phyloP scores from a whole-genome alignment of 78 protist species.

The Emiliania huxleyi region DNA sequence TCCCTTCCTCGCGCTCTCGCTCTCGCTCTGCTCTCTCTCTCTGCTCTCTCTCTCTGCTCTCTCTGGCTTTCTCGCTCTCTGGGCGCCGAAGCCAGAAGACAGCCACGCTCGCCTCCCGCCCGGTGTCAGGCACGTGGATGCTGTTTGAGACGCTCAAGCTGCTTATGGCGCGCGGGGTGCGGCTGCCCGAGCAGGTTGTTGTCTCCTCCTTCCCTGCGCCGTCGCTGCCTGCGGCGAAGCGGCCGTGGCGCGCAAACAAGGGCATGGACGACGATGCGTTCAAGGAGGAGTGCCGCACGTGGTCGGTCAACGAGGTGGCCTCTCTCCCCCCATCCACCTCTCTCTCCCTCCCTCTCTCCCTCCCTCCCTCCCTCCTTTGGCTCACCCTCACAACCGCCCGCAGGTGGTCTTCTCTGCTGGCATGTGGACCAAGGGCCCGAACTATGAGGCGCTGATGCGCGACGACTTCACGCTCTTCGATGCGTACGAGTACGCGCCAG shows the following conservation, averaged over 20 bases:
- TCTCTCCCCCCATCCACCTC: too few species aligned
- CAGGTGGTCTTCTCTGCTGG: neutral
- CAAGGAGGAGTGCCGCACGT: neutral
- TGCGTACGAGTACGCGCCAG: neutral
- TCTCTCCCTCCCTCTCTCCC: too few species aligned
- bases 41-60: too few species aligned
- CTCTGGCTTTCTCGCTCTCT: too few species aligned
- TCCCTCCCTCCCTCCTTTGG: too few species aligned
- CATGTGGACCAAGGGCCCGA: neutral
- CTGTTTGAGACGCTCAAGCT: neutral
- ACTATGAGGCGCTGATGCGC: neutral
- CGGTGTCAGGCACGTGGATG: conserved; percentile 18
- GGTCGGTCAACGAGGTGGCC: neutral
- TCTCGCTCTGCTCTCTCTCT: too few species aligned
- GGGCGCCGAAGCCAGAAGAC: too few species aligned
- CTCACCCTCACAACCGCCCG: too few species aligned
- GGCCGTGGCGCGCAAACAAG: neutral
- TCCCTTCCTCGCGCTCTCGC: too few species aligned
- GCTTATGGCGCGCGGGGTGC: neutral
- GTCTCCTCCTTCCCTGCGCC: neutral
- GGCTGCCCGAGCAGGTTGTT: neutral
- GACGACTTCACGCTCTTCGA: conserved; percentile 27
- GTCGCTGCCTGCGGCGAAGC: neutral
- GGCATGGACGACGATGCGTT: neutral
- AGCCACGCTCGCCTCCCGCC: too few species aligned